Evolutionary conservation across 2,329 filamentous ascomycete species (phyloP), one percentile per base, ranked within the genome.

Genomic region (Cladosporium sp.): DNA sequence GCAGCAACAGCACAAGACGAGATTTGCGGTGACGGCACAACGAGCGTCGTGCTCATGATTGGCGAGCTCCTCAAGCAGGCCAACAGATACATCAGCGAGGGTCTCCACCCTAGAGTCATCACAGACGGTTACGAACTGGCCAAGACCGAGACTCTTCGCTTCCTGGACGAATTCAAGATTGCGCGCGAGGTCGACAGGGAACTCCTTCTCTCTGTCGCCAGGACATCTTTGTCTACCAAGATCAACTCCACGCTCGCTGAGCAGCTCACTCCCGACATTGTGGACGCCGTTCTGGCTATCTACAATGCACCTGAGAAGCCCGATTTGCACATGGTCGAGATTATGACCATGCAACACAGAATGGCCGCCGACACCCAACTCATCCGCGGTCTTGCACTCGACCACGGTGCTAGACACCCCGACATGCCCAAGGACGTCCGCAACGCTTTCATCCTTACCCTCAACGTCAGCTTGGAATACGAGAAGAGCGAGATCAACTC

Each of bases 281-380:
- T 98, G 75, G 95, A 99, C 78, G 91, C 95, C 67, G 95, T 99
- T 57, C 88, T 99, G 65, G 88, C 95, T 70, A 99, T 99, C 78
- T 93, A 97, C 83, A 86, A 93, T 78, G 84, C 91, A 21, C 92
- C 92, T 29, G 88, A 88, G 69, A 98, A 98, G 83, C 96, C 96
- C 65, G 95, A 99, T 81, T 81, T 99, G 75, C 94, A 98, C 84
- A 99, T 99, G 95, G 86, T 99, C 71, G 95, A 99, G 81, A 98
- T 99, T 74, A 99, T 99, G 95, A 98, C 96, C 79, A 98, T 99
- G 94, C 95, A 99, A 83, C 95, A 99, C 83, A 91, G 94, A 72
- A 93, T 92, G 62, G 93, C 94, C 66, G 92, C 95, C 35, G 95
- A 99, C 79, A 99, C 95, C 65, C 93, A 97, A 80, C 88, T 99